Base-by-base conservation (phyloP, 768 basidiomycete species). In the Termitomyces sp. region DNA sequence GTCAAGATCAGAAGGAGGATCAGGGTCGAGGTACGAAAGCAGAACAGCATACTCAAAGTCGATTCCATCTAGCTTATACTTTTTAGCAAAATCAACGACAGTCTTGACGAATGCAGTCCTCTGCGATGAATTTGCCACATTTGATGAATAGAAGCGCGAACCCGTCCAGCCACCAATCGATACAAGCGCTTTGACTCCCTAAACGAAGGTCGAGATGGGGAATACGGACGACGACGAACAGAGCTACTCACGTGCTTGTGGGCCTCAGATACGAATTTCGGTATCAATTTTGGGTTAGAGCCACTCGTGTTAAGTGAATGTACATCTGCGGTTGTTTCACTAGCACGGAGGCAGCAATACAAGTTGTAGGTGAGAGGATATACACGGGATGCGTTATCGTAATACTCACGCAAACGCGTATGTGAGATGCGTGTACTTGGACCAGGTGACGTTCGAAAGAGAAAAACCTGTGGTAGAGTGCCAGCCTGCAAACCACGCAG, bases 81-180 rank as follows among this genome's bases (percentile, higher is more conserved):
- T 64, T 12, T 67, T 58, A 7, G 77, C 82, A 20, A 89, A 76
- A 10, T 70, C 59, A 4, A 72, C 67, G 12, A 88, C 71, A 1
- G 85, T 82, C 38, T 81, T 70, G 16, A 84, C 86, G 60, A 91
- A 91, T 7, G 76, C 72, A 2, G 83, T 84, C 38, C 87, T 76
- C 54, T 86, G 88, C 49, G 69, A 58, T 0, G 80, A 64, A 5
- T 84, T 83, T 2, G 75, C 83, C 18, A 91, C 78, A 20, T 81
- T 76, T 4, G 81, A 71, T 2, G 89, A 90, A 62, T 81, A 91
- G 59, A 72, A 85, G 32, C 64, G 70, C 3, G 84, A 76, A 7
- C 88, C 89, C 7, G 71, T 74, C 88, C 87, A 91, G 5, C 89
- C 89, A 36, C 89, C 89, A 23, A 91, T 72, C 3, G 85, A 81